Evolutionary conservation across 805 yeast species (phyloP), one percentile per base, ranked within the genome.

Genomic region (Lachancea cidri): DNA sequence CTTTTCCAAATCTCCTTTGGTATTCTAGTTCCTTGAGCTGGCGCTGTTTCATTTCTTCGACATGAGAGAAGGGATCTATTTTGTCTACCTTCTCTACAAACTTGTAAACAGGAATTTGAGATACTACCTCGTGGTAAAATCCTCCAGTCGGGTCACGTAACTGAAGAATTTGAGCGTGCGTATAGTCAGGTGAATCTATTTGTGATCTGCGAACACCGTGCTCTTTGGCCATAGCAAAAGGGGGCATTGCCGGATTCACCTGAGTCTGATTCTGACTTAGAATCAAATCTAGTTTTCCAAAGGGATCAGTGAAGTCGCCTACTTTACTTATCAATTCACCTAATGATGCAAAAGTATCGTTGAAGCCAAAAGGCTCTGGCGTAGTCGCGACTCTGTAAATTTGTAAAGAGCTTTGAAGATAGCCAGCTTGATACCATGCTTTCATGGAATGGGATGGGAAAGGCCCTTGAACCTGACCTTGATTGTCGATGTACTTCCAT

Each of bases 391-490:
- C 71, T 17, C 91, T 72, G 32, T 79, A 69, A 40, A 88, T 68
- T 38, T 67, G 69, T 50, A 86, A 67, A 46, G 72, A 74, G 13
- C 71, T 72, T 39, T 70, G 71, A 49, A 86, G 72, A 64, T 80
- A 84, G 2, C 81, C 79, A 33, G 73, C 73, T 8, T 74, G 60
- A 45, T 75, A 76, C 96, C 96, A 87, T 37, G 71, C 77, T 50
- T 83, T 86, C 96, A 87, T 87, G 62, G 76, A 64, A 27, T 63
- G 59, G 2, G 91, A 84, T 30, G 72, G 71, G 63, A 86, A 87
- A 2, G 96, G 96, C n/a, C 96, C 96, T 60, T 86, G 95, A 41
- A 78, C 76, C 36, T 66, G 70, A 8, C 84, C 86, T 39, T 71
- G 65, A 0, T 84, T 75, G 59, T 87, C 96, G 38, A 81, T 65